Base-by-base conservation (phyloP, 2,329 filamentous ascomycete species). In the Chrysosporium queenslandicum region DNA sequence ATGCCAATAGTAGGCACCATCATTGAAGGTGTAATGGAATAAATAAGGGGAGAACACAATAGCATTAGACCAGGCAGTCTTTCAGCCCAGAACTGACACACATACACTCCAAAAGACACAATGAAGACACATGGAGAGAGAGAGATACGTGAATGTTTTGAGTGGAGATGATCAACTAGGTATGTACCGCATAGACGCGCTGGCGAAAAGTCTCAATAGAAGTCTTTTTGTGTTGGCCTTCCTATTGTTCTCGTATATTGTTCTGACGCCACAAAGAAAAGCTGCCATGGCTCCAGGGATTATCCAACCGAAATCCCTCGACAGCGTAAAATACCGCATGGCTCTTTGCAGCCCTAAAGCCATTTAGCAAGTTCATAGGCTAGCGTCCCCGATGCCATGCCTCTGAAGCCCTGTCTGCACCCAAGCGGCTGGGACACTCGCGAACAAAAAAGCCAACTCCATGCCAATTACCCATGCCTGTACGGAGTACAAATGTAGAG, bases 211-310 rank as follows among this genome's bases (percentile, higher is more conserved):
- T 18, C 34, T 29, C 40, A 43, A 43, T 29, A 14, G 12, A 21
- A 47, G 11, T 30, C 5, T 25, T 18, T 47, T 30, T 37, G 32
- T 3, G 11, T 14, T 30, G 12, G 34, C 30, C n/a, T 47, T 47
- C n/a, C 45, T 47, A 47, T 47, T 47, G 45, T 47, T 47, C 45
- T 47, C 23, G 21, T 29, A 16, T 36, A 21, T 46, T 34, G 43
- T 32, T 46, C 18, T 23, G 29, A 7, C 12, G 7, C 25, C n/a
- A 40, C 37, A 40, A 40, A 40, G 37, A 16, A 40, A 40, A 21
- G n/a, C 18, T 12, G 18, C 12, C 8, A 40, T 12, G n/a, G 11
- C 7, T n/a, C 11, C n/a, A n/a, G 4, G n/a, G 9, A 40, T 40
- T 11, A 43, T 27, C 40, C 40, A 43, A 43, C 29, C 18, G 18